Evolutionary conservation across 2,329 filamentous ascomycete species (phyloP), one percentile per base, ranked within the genome.

Genomic region (Cercospora janseana): DNA sequence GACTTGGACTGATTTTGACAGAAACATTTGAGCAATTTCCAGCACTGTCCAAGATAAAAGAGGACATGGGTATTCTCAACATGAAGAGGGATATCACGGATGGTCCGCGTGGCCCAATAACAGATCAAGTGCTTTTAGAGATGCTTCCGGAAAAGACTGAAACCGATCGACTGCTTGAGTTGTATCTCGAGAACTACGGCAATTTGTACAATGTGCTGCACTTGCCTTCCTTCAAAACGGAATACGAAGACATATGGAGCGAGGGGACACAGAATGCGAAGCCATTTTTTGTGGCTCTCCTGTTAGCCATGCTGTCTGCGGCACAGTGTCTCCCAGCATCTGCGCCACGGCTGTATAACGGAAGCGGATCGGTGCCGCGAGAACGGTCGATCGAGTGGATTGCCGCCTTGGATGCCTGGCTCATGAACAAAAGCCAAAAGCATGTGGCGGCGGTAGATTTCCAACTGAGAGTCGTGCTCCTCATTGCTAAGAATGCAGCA

Each of bases 131-230:
- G 5, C 62, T 75, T 1, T 60, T 67, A 27, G 62, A 63, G 0
- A 46, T 70, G 4, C 55, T 75, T 1, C 72, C 72, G 1, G 40
- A 64, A 1, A 69, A 66, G 43, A 54, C 46, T 12, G 59, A 67
- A 13, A 64, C 74, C 1, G 75, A 80, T 49, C 28, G 57, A 9
- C 70, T 76, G 61, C 68, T 71, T 5, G 50, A 60, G 1, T 55
- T 75, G 0, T 83, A 82, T 61, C 72, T 80, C 34, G 62, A 63
- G 2, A 74, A 66, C 0, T 80, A 77, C 50, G 79, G 80, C 51
- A 72, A 70, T 1, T 69, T 71, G 0, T 73, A 79, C 44, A 73
- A 77, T 3, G 75, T 82, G 35, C 60, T 82, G 0, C 79, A 82
- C 47, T 61, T 68, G 4, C 78, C 78, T 0, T 74, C 70, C 0